Evolutionary conservation across 2,329 filamentous ascomycete genomes (phyloP).

Genomic region (Xylariales sp.): DNA sequence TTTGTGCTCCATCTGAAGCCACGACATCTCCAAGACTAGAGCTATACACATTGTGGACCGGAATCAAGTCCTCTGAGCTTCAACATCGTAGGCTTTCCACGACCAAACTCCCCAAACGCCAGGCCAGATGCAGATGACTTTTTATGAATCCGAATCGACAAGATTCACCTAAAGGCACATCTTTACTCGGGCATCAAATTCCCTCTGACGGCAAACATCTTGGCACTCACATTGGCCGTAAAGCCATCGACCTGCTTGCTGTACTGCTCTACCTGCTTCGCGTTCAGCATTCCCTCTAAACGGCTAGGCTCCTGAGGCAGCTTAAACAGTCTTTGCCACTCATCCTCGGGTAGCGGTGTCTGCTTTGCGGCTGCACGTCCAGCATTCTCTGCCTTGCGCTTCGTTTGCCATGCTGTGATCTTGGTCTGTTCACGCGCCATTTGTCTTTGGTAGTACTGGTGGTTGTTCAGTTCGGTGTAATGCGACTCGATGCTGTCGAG

Average conservation of each 20-base stretch:
- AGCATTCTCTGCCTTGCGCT: slow-evolving; percentile 94
- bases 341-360: slow-evolving; percentile 83
- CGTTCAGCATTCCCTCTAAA: slow-evolving; percentile 90
- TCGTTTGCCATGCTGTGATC: slow-evolving; percentile 93
- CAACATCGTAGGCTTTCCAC: too few species aligned
- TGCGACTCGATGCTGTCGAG: slow-evolving; percentile 96
- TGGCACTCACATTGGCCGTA: slow-evolving; percentile 82
- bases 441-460: slow-evolving; percentile 92
- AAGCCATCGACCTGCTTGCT: slow-evolving; percentile 96
- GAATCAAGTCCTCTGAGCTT: too few species aligned
- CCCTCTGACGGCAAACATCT: slow-evolving; percentile 95
- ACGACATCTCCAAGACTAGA: too few species aligned
- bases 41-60: too few species aligned
- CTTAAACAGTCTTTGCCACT: slow-evolving; percentile 98
- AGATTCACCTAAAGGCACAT: too few species aligned
- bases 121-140: slow-evolving; percentile 26
- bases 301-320: slow-evolving; percentile 90
- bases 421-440: slow-evolving; percentile 91
- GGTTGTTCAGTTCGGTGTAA: slow-evolving; percentile 99
- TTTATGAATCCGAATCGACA: too few species aligned
- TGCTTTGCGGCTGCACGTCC: slow-evolving; percentile 83
- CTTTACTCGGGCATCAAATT: slow-evolving; percentile 57
- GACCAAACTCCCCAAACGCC: slow-evolving; percentile 26
- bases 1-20: too few species aligned
- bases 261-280: slow-evolving; percentile 95